Base-by-base conservation (phyloP, 768 basidiomycete species). In the Pleurotus cornucopiae region DNA sequence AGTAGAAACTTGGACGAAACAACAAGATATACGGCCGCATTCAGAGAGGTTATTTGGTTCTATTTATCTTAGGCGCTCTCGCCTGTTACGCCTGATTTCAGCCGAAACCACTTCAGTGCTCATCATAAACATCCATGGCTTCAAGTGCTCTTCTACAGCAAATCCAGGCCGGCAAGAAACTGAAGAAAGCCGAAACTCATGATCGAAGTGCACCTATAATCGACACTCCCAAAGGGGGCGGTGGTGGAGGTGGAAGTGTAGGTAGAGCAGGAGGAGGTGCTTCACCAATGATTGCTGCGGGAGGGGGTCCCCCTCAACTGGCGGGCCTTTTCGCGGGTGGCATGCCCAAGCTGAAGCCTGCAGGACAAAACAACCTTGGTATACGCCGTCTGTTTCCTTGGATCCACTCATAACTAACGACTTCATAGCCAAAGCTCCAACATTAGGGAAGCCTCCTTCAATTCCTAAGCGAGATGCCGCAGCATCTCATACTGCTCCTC, bases 261-360 rank as follows among this genome's bases (percentile, higher is more conserved):
- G 62, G 66, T n/a, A 62, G 63, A 11, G 62, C 68, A 7, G 67
- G 65, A 46, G 72, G 66, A 46, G 46, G 67, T 57, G 60, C 70
- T 18, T 62, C 61, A 12, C 52, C 63, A 23, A 46, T 60, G 60
- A 20, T 58, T 37, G 60, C 62, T 61, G 62, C 66, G 11, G 67
- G 62, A 52, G 73, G 69, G 20, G 78, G 77, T 5, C 84, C 92
- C 23, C 90, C 91, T 21, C 92, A 94, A 68, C 73, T 95, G 3
- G 94, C 84, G 30, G 86, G 83, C 1, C 70, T 97, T 9, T 95
- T 97, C 65, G 92, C 94, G 45, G 93, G 91, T 13, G 94, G 94
- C 1, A 85, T 96, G 76, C 94, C 94, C 3, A 94, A 90, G 66
- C 67, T 96, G 64, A 95, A 88, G 75, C 83, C 91, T 45, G 80